These are phyloP conservation scores for Starmerella powellii DNA, from an alignment of 805 yeast genomes.

Conservation along the genomic window DNA sequence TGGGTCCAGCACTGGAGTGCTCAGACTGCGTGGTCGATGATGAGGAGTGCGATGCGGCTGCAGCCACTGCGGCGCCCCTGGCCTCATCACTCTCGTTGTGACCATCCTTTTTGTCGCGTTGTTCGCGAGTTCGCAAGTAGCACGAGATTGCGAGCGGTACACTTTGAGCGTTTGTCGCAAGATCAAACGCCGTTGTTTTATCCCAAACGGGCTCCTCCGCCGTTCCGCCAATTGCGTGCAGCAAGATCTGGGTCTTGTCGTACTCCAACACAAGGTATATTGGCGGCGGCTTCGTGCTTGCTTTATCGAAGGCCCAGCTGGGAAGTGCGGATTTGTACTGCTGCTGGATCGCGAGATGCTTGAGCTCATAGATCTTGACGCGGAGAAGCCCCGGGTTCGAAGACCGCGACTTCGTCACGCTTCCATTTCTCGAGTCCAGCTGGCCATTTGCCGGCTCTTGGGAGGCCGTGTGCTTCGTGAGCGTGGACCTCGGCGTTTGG, in stretches of 20 bases:
- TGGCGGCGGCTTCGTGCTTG: conserved; percentile 46
- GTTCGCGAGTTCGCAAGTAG: conserved; percentile 50
- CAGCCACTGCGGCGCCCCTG: neutral
- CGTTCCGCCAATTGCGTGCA: conserved; percentile 78
- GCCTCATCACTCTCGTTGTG: neutral
- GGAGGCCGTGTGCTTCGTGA: neutral
- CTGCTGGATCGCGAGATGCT: conserved; percentile 32
- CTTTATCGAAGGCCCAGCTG: conserved; percentile 28
- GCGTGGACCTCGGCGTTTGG: neutral
- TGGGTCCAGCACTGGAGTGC: conserved; percentile 11
- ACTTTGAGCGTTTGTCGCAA: conserved; percentile 37
- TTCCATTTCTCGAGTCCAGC: conserved; percentile 1
- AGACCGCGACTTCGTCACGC: neutral
- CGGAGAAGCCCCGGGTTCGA: conserved; percentile 34
- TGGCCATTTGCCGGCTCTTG: neutral
- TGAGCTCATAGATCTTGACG: conserved; percentile 37
- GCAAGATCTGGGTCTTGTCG: conserved; percentile 82
- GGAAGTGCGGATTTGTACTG: conserved; percentile 32
- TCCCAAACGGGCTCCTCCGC: conserved; percentile 72
- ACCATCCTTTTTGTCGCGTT: conserved; percentile 27
- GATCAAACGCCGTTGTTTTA: conserved; percentile 84
- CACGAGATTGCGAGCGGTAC: conserved; percentile 63
- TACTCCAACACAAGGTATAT: conserved; percentile 82
- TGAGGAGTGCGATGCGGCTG: neutral
- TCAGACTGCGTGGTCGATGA: neutral